These are phyloP conservation scores for Kernera saxatilis DNA, from an alignment of 345 rosid species.

Conservation along the genomic window DNA sequence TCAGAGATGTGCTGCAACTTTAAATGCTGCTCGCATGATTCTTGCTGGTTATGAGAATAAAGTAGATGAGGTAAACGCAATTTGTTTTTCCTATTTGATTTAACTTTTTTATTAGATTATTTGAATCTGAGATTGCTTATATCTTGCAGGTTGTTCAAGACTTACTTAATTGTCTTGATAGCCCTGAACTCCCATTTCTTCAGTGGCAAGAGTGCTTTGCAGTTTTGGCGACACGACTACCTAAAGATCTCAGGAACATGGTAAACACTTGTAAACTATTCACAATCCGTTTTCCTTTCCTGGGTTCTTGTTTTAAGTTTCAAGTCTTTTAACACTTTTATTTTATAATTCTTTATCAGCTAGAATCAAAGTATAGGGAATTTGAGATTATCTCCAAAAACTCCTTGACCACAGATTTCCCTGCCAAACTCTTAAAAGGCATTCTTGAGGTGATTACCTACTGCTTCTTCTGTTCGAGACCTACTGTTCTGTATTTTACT, in stretches of 20 bases:
- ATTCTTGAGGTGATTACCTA: conserved; percentile 60
- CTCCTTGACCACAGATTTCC: conserved; percentile 67
- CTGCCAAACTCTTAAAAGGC: conserved; percentile 71
- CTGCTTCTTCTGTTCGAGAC: conserved; percentile 10
- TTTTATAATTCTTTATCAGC: conserved; percentile 36
- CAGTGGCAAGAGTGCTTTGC: conserved; percentile 98
- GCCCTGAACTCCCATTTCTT: conserved; percentile 93
- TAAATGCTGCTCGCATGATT: conserved; percentile 88
- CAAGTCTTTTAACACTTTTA: neutral
- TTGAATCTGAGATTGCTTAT: conserved; percentile 6
- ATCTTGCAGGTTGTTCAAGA: conserved; percentile 72
- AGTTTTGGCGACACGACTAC: conserved; percentile 82
- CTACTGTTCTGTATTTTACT: neutral
- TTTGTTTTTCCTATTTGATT: neutral
- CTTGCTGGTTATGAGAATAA: conserved; percentile 95
- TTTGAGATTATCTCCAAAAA: conserved; percentile 47
- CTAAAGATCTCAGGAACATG: conserved; percentile 79
- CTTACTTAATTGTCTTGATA: conserved; percentile 83
- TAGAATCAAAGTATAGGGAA: conserved; percentile 72
- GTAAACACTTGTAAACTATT: conserved; percentile 33
- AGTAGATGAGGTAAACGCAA: conserved; percentile 63
- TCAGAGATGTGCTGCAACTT: conserved; percentile 93
- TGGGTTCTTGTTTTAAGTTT: neutral
- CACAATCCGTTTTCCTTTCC: neutral
- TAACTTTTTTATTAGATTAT: neutral